phyloP scores from a whole-genome alignment of 495 filamentous ascomycete species.

The Annulohypoxylon maeteangense region DNA sequence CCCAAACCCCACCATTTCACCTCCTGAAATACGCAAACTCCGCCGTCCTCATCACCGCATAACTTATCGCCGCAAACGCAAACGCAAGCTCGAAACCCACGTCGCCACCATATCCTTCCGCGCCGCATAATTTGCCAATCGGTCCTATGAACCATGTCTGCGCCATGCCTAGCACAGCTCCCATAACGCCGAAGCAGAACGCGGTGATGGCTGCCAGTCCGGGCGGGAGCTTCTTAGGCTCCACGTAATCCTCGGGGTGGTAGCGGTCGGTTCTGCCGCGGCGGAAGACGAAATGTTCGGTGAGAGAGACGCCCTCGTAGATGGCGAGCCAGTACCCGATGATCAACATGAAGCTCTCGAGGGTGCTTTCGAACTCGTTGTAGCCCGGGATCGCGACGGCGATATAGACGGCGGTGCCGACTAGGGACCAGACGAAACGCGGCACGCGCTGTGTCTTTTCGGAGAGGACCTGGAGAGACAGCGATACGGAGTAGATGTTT shows the following conservation, averaged over 20 bases:
- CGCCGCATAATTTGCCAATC: constrained; percentile 72
- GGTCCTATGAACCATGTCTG: constrained; percentile 81
- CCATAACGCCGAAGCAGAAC: constrained; percentile 75
- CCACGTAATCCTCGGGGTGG: constrained; percentile 67
- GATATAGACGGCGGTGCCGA: constrained; percentile 75
- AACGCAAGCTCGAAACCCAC: constrained; percentile 80
- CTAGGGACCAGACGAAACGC: constrained; percentile 78
- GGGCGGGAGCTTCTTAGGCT: constrained; percentile 68
- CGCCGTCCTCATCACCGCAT: constrained; percentile 58
- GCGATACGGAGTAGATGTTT: constrained; percentile 85
- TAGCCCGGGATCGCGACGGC: constrained; percentile 84
- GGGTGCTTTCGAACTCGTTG: constrained; percentile 72
- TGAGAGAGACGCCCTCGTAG: constrained; percentile 76
- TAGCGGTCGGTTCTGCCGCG: constrained; percentile 70
- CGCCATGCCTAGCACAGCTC: constrained; percentile 80
- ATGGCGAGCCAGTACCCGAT: constrained; percentile 89
- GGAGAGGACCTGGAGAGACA: constrained; percentile 78
- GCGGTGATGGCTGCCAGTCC: constrained; percentile 76
- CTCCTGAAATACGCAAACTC: constrained; percentile 67
- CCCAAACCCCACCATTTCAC: constrained; percentile 13
- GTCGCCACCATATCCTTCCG: constrained; percentile 70
- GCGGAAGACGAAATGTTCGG: constrained; percentile 83
- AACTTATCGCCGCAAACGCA: constrained; percentile 60
- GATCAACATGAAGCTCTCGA: constrained; percentile 83
- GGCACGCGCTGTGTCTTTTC: constrained; percentile 74